Conservation (phyloP, 441 rosid species). For the Manihot esculenta region DNA sequence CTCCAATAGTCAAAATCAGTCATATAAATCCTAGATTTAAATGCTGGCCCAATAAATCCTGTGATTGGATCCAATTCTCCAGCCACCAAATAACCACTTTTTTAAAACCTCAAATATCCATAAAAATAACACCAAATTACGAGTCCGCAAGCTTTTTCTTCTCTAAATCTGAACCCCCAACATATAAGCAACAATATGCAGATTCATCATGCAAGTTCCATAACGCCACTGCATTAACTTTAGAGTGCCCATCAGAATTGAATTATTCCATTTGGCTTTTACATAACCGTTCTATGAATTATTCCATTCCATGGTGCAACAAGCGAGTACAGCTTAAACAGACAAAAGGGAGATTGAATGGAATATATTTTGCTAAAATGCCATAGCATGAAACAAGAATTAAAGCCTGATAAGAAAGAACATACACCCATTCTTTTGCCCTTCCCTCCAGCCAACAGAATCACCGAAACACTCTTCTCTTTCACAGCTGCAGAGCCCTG, state of each 20-base stretch:
- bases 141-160: no score
- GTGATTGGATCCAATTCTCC: background rate
- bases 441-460: conserved; percentile 90
- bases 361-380: background rate
- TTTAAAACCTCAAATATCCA: background rate
- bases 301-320: no score
- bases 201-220: background rate
- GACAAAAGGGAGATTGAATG: no score
- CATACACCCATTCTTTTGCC: conserved; percentile 97
- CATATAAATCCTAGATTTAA: background rate
- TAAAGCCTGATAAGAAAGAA: background rate
- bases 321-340: no score
- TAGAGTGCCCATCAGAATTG: background rate
- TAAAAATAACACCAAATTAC: background rate
- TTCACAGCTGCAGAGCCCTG: conserved; percentile 47
- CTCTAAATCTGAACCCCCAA: background rate
- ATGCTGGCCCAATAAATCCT: background rate
- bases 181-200: background rate
- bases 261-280: no score
- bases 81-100: background rate
- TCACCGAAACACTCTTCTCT: conserved; percentile 78
- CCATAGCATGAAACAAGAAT: background rate
- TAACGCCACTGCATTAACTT: background rate
- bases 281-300: no score
- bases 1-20: no score